Evolutionary conservation across 805 yeast species (phyloP), one percentile per base, ranked within the genome.

Genomic region (Ogataea glucozyma): DNA sequence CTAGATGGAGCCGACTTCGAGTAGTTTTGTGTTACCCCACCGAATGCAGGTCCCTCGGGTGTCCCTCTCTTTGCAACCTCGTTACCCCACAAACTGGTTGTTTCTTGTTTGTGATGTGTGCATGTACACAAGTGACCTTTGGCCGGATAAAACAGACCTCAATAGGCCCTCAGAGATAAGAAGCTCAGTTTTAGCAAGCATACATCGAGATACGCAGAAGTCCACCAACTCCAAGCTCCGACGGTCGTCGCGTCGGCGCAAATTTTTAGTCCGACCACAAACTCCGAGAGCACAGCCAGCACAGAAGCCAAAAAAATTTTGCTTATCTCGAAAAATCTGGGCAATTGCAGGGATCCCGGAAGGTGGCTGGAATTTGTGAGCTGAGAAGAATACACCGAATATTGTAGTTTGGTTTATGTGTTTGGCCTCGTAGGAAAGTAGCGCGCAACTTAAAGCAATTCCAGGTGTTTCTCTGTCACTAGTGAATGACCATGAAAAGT

Each of bases 271-370:
- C 12, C 14, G 14, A 12, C 17, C 24, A n/a, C 26, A 22, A 19
- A 32, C 36, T 32, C 36, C 36, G 36, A 32, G 26, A 21, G 7
- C 36, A 12, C 26, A 9, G 26, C 26, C 26, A 10, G 7, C 36
- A 12, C 26, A 9, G 26, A 18, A 14, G 5, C 31, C 9, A 31
- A 31, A 23, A 34, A 33, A 14, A 3, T 23, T 23, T 12, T 31
- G 19, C 8, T 23, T 8, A 14, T 14, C 38, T 27, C 27, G 38
- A 16, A 24, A 24, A 10, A 14, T 24, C n/a, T n/a, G n/a, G n/a
- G n/a, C n/a, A n/a, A n/a, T n/a, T n/a, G n/a, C n/a, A n/a, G n/a
- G n/a, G n/a, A n/a, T n/a, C n/a, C n/a, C n/a, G n/a, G n/a, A 31
- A 31, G 35, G 20, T 31, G 35, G 35, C 35, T 31, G 35, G 35